Evolutionary conservation across 1,139 yeast species (phyloP).

Genomic region (Tardiomyces blankii): DNA sequence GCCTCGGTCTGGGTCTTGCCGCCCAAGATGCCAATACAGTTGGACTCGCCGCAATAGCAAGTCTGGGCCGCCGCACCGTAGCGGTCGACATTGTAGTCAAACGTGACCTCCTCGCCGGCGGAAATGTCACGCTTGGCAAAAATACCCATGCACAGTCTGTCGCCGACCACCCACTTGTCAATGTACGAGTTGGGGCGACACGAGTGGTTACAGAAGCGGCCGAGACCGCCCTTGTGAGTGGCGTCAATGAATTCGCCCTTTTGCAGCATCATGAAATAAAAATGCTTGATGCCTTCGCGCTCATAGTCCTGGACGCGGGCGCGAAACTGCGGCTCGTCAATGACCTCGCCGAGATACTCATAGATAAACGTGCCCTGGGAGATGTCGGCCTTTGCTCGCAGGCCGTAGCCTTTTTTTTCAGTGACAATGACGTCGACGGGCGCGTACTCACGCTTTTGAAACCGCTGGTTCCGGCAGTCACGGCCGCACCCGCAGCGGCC

Average conservation of each 20-base stretch:
- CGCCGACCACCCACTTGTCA: conserved; percentile 95
- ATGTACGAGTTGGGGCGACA: conserved; percentile 92
- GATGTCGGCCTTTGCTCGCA: conserved; percentile 56
- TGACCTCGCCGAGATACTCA: conserved; percentile 92
- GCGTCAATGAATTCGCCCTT: conserved; percentile 93
- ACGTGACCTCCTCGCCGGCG: conserved; percentile 86
- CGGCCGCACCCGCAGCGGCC: conserved; percentile 66
- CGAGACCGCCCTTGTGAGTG: conserved; percentile 75
- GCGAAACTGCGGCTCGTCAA: conserved; percentile 63
- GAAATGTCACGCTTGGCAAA: conserved; percentile 67
- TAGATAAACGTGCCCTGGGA: conserved; percentile 59
- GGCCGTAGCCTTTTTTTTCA: conserved; percentile 80
- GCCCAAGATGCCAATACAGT: conserved; percentile 88
- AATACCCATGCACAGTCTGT: conserved; percentile 85
- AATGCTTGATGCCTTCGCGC: conserved; percentile 59
- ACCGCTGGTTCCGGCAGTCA: conserved; percentile 77
- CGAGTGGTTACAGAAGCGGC: conserved; percentile 89
- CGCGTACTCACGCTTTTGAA: conserved; percentile 67
- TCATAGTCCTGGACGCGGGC: conserved; percentile 60
- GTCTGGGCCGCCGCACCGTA: conserved; percentile 93
- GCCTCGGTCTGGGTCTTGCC: conserved; percentile 95
- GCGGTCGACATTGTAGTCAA: conserved; percentile 92
- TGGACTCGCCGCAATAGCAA: conserved; percentile 88
- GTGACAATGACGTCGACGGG: conserved; percentile 68
- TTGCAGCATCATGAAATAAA: conserved; percentile 95